Evolutionary conservation across 805 yeast genomes (phyloP).

Genomic region (Suhomyces sp.): DNA sequence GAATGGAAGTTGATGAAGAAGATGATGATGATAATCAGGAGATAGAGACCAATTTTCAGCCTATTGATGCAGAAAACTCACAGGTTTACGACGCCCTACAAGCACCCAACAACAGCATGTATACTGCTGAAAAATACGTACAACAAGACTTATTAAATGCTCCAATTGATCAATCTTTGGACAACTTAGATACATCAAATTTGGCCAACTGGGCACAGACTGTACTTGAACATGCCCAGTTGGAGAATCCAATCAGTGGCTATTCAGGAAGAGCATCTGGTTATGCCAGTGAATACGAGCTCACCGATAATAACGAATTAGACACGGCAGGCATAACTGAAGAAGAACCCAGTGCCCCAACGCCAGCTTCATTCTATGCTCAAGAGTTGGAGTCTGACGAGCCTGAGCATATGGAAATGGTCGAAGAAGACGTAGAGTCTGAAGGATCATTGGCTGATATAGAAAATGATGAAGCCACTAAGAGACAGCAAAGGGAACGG

Average conservation of each 20-base stretch:
- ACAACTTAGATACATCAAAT: not conserved
- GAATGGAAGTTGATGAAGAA: not conserved
- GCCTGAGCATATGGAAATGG: not conserved
- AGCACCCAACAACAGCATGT: not conserved
- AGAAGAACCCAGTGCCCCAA: constrained; percentile 6
- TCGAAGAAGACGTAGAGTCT: constrained; percentile 13
- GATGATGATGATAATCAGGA: not conserved
- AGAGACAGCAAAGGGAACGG: not conserved
- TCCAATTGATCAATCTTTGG: not conserved
- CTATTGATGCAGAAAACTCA: not conserved
- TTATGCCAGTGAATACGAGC: constrained; percentile 15
- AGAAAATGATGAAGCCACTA: constrained; percentile 9
- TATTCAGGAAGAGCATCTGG: not conserved
- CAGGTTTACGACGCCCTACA: constrained; percentile 2
- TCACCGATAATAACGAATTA: constrained; percentile 10
- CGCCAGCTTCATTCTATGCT: constrained; percentile 12
- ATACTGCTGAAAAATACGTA: not conserved
- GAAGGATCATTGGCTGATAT: constrained; percentile 20
- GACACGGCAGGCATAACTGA: not conserved
- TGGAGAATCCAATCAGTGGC: not conserved
- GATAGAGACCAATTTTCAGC: not conserved
- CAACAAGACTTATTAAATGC: not conserved
- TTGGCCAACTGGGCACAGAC: not conserved
- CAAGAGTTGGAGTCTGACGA: constrained; percentile 2
- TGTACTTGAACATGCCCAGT: not conserved